A percentile compares a stretch with the other conserved stretches of the same genome.
phyloP scores from a whole-genome alignment of 2,329 filamentous ascomycete species.

The Tolypocladium album region DNA sequence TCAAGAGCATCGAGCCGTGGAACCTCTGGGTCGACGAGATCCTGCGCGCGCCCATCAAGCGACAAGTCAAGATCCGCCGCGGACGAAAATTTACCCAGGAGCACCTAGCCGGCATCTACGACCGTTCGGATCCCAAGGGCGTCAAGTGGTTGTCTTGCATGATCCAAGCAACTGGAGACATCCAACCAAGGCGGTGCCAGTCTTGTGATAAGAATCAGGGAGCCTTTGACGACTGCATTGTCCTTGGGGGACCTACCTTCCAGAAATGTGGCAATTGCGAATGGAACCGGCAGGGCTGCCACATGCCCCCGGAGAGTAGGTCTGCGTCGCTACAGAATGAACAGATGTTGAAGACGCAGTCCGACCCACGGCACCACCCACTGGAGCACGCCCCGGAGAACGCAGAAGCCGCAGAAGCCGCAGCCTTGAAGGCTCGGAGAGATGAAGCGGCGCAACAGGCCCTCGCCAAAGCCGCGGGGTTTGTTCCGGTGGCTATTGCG shows the following conservation, averaged over 20 bases:
- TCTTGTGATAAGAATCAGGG: constrained; percentile 32
- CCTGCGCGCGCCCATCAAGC: constrained; percentile 23
- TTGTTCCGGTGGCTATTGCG: constrained; percentile 2
- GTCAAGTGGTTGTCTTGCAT: constrained; percentile 37
- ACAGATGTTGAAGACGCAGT: not conserved
- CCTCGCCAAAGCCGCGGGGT: constrained; percentile 1
- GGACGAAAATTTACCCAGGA: constrained; percentile 28
- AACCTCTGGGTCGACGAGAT: constrained; percentile 30
- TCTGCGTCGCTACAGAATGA: not conserved
- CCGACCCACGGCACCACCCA: not conserved
- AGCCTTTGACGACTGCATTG: constrained; percentile 33
- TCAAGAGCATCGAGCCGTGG: constrained; percentile 24
- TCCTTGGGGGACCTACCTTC: constrained; percentile 29
- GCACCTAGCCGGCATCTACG: constrained; percentile 29
- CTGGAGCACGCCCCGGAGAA: not conserved
- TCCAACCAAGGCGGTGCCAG: constrained; percentile 27
- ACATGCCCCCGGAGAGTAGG: constrained; percentile 7
- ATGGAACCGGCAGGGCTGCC: constrained; percentile 32
- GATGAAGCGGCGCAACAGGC: constrained; percentile 1
- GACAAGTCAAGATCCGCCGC: constrained; percentile 29
- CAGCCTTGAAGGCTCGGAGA: not conserved
- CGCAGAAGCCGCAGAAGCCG: not conserved
- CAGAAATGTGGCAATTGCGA: constrained; percentile 40
- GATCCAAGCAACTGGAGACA: constrained; percentile 37
- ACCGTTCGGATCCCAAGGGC: constrained; percentile 28